Base-by-base conservation (phyloP, 148 eudicot genomes). In the Dianthus caryophyllus region DNA sequence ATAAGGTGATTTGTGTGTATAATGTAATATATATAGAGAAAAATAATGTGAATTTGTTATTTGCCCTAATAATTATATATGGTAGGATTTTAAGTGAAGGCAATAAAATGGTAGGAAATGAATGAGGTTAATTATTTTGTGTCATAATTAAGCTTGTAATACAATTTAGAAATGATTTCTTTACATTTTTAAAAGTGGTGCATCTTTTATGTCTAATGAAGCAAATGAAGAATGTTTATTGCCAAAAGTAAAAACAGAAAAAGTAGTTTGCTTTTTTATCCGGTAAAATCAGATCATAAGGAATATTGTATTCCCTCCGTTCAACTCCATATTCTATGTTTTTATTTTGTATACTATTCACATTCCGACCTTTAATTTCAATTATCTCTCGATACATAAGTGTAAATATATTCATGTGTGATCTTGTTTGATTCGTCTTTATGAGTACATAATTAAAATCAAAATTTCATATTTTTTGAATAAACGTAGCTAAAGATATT, bases 1-100 rank as follows among this genome's bases (percentile, higher is more conserved):
- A 14, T 17, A 16, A 25, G 8, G 13, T 27, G 4, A 33, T 33
- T n/a, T n/a, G n/a, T n/a, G n/a, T 33, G 38, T 33, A 7, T 33
- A 33, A 33, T 33, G 7, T 33, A 33, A 27, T 57, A 57, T 29
- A 29, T 29, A 57, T 9, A 27, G 61, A 56, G 36, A 21, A 17
- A 0, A 21, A 30, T 53, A 27, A 30, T 57, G 2, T 26, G 25
- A 15, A 48, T 48, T 38, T 18, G 18, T 14, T 22, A 27, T 57
- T 57, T 57, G 39, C 36, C 25, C 2, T 57, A n/a, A 57, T 57
- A n/a, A 57, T 57, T 57, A 29, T 57, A 39, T 29, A 57, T 57
- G n/a, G n/a, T n/a, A n/a, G n/a, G 39, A 5, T 27, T 29, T 17
- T n/a, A n/a, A 57, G 29, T 57, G 39, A 57, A 26, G 12, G 61